phyloP scores from a whole-genome alignment of 805 yeast species.

The Kodamaea laetipori region DNA sequence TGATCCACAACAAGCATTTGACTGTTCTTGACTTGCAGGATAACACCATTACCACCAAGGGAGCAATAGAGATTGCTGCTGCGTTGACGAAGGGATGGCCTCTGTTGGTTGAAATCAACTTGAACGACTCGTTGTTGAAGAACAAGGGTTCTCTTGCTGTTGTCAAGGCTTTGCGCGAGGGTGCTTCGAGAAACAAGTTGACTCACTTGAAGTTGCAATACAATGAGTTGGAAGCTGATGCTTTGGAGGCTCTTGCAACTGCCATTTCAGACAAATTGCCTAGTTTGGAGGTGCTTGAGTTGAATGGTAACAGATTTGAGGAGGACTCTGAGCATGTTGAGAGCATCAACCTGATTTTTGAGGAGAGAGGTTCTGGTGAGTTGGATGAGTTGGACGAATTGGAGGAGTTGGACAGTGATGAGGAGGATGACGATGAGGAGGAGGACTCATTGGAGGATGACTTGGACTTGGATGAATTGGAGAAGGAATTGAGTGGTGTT shows the following conservation, averaged over 20 bases:
- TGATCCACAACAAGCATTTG: constrained; percentile 60
- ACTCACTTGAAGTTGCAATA: constrained; percentile 74
- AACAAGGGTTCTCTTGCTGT: constrained; percentile 69
- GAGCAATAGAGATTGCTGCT: constrained; percentile 55
- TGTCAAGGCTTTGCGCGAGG: constrained; percentile 47
- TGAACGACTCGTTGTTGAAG: constrained; percentile 87
- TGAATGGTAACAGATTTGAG: constrained; percentile 90
- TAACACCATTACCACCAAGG: constrained; percentile 81
- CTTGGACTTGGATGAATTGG: constrained; percentile 51
- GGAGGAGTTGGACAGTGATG: constrained; percentile 77
- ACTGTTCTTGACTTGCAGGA: constrained; percentile 86
- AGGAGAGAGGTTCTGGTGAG: constrained; percentile 74
- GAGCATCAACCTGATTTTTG: constrained; percentile 61
- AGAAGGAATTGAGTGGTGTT: constrained; percentile 52
- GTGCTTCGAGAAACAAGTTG: constrained; percentile 44
- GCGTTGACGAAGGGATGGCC: constrained; percentile 59
- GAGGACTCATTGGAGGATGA: constrained; percentile 56
- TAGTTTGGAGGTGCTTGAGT: constrained; percentile 65
- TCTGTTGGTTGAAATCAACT: constrained; percentile 69
- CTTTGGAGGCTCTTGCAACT: constrained; percentile 59
- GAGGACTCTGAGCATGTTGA: constrained; percentile 80
- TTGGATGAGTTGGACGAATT: constrained; percentile 92
- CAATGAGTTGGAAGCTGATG: constrained; percentile 75
- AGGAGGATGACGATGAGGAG: constrained; percentile 65
- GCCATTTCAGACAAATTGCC: constrained; percentile 60